Base-by-base conservation (phyloP, 2,329 filamentous ascomycete genomes). In the Fusarium gaditjirri region DNA sequence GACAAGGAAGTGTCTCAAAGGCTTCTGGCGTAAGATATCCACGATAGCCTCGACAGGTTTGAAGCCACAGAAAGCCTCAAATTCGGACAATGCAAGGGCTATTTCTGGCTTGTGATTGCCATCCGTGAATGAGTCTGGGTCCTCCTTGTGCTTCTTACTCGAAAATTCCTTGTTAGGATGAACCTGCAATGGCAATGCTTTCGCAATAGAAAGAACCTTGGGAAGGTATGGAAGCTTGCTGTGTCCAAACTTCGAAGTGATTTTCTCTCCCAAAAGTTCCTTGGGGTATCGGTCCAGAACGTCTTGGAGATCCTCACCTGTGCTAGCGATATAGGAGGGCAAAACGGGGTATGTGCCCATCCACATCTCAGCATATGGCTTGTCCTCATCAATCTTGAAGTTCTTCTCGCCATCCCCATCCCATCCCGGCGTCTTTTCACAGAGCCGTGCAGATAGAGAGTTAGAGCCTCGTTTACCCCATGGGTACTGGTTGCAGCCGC, bases 71-170 rank as follows among this genome's bases (percentile, higher is more conserved):
- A 95, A 94, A 0, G 92, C 89, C 79, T 94, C 92, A 75, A 95
- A 94, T 27, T 89, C 87, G 17, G 87, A 86, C 2, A 94, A 81
- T 0, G 92, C 92, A 3, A 95, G 83, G 2, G 92, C 92, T 58
- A 95, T 94, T 78, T 95, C 92, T 3, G 93, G 92, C 81, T 94
- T 94, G 84, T 94, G 92, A 79, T 94, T 94, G 6, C 87, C 83
- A 72, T 95, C 92, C 3, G 88, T 88, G 79, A 92, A 94, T 63
- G 89, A 87, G 5, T 88, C 80, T 0, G 92, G 91, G 59, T 93
- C 85, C 71, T 89, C 79, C 59, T 86, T 78, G 81, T 94, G 91
- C 5, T 94, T 85, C 74, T 90, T 85, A 13, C 85, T 81, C 1
- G 92, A 88, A 3, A 94, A 86, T 1, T 87, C 83, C 76, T 92